Percentiles rank a stretch among this genome's conserved stretches.
Evolutionary conservation across 176 grass and related monocot genomes (phyloP).

Genomic region (Urochloa ruziziensis): DNA sequence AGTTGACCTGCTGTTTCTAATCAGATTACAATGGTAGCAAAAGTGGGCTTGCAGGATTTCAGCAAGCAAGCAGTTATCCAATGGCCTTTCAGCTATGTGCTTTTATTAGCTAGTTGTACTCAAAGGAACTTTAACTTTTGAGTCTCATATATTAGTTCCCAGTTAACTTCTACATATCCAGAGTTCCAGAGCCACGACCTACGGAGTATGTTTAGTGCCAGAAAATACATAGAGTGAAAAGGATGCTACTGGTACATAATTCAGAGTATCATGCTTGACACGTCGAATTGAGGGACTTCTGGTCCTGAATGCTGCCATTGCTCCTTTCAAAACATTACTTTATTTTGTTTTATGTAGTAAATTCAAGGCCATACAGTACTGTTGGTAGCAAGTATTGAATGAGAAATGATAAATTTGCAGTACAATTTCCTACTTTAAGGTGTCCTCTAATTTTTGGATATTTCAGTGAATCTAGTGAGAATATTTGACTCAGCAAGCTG

Average conservation of each 20-base stretch:
- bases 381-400: not conserved
- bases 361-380: not conserved
- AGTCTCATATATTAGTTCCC: not conserved
- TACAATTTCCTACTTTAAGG: slow-evolving; percentile 5
- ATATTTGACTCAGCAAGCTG: not conserved
- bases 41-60: not conserved
- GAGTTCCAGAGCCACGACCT: not conserved
- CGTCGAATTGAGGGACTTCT: not conserved
- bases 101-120: not conserved
- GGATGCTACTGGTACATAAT: not conserved
- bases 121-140: not conserved
- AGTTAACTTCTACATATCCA: not conserved
- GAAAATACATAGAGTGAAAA: not conserved
- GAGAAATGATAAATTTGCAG: not conserved
- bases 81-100: not conserved
- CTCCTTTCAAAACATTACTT: not conserved
- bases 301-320: not conserved
- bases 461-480: not conserved
- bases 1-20: not conserved
- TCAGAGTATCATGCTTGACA: not conserved
- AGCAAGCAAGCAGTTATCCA: not conserved
- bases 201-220: not conserved
- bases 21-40: not conserved
- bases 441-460: not conserved
- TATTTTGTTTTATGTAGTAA: not conserved